Conservation (phyloP, 2,329 filamentous ascomycete genomes). For the Fusarium sambucinum region DNA sequence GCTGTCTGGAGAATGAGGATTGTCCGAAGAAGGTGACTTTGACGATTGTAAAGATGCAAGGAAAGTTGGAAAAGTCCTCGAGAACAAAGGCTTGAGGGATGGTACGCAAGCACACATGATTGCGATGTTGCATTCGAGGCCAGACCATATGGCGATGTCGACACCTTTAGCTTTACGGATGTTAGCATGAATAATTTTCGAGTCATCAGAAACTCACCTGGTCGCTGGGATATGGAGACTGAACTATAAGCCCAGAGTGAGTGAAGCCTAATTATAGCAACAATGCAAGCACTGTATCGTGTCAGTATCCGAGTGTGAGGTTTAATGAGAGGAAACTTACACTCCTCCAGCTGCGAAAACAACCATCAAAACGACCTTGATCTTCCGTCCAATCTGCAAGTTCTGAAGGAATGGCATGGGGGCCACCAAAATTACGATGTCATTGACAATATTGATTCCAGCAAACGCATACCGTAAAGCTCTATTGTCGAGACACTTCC, state of each 20-base stretch:
- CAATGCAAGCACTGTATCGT: neutral
- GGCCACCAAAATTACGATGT: neutral
- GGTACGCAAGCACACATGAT: constrained; percentile 9
- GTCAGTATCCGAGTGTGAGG: neutral
- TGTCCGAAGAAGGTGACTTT: neutral
- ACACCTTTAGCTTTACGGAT: neutral
- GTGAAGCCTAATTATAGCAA: neutral
- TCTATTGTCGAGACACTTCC: neutral
- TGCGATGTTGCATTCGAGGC: constrained; percentile 5
- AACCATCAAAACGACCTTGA: neutral
- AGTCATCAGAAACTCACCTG: neutral
- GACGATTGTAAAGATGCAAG: neutral
- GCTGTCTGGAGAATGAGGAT: neutral
- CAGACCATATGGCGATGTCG: constrained; percentile 1
- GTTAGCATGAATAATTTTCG: rapidly evolving
- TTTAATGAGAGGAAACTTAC: neutral
- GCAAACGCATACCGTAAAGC: constrained; percentile 2
- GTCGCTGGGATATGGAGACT: neutral
- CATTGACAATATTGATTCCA: constrained; percentile 9
- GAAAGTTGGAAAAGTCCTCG: neutral
- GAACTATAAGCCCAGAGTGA: neutral
- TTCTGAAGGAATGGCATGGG: neutral
- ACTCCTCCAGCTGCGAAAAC: constrained; percentile 1
- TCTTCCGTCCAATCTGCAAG: neutral
- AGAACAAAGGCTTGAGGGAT: constrained; percentile 1